These are phyloP conservation scores for Ormosia semicastrata DNA, from an alignment of 306 rosid genomes.

Conservation along the genomic window DNA sequence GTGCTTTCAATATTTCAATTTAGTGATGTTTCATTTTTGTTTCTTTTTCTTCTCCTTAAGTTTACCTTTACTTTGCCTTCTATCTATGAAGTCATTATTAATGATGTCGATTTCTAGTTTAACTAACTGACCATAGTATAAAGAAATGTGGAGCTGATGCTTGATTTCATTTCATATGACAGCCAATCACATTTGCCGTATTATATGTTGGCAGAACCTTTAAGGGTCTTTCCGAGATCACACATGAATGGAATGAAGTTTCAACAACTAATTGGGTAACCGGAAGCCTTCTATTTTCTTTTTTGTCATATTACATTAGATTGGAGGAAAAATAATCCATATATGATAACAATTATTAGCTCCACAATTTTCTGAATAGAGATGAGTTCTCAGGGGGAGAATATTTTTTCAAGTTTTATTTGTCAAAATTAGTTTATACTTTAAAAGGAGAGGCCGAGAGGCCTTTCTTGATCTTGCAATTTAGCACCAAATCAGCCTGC, in stretches of 20 bases:
- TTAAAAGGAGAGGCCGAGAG: background rate
- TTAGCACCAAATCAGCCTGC: background rate
- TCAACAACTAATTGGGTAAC: slow-evolving; percentile 58
- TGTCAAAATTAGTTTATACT: background rate
- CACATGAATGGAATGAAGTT: slow-evolving; percentile 59
- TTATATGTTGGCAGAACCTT: slow-evolving; percentile 63
- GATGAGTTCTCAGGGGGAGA: background rate
- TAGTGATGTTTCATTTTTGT: background rate
- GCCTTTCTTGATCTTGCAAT: background rate
- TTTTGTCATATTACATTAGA: background rate
- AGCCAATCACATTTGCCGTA: slow-evolving; percentile 62
- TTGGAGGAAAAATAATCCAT: background rate
- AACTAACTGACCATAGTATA: background rate
- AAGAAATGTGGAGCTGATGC: background rate
- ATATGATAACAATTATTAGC: background rate
- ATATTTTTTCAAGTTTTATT: background rate
- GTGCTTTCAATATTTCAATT: background rate
- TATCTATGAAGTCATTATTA: background rate
- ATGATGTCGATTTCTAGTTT: background rate
- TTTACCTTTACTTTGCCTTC: background rate
- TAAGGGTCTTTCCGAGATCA: slow-evolving; percentile 59
- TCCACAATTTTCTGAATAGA: background rate
- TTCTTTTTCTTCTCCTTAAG: background rate
- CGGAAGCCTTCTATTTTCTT: background rate
- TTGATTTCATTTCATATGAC: slow-evolving; percentile 21